Conservation (phyloP, 768 basidiomycete species). For the Stropharia rugosoannulata region DNA sequence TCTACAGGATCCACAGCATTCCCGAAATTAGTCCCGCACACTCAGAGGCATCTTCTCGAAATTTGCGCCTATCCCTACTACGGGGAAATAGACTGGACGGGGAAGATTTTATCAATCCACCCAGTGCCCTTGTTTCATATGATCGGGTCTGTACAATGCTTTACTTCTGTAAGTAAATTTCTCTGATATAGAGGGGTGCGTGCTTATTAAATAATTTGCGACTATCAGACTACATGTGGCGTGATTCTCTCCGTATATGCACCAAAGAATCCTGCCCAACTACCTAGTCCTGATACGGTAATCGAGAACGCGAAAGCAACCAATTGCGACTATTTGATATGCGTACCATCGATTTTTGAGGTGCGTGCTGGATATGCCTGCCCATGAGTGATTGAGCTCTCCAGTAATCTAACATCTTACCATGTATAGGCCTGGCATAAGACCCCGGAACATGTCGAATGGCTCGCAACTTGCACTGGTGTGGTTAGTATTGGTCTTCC, state of each 20-base stretch:
- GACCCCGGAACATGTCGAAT: conserved; percentile 4
- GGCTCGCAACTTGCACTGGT: conserved; percentile 5
- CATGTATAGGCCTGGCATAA: conserved; percentile 4
- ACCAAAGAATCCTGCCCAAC: conserved; percentile 5
- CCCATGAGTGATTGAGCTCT: too few relatives aligned
- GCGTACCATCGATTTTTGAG: conserved; percentile 8
- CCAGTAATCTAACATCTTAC: too few relatives aligned
- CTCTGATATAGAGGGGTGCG: not conserved
- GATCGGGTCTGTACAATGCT: conserved; percentile 1
- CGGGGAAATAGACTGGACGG: conserved; percentile 7
- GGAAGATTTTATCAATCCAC: conserved; percentile 8
- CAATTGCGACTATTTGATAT: not conserved
- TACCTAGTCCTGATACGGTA: conserved; percentile 1
- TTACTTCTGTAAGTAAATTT: conserved; percentile 1
- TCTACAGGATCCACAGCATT: not conserved
- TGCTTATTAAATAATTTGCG: too few relatives aligned
- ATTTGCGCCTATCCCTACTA: not conserved
- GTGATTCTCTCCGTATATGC: conserved; percentile 2
- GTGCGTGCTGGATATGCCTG: not conserved
- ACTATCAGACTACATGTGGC: not conserved
- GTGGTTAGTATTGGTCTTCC: not conserved
- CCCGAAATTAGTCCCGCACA: conserved; percentile 7
- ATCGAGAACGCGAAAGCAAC: conserved; percentile 2
- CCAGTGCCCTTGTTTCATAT: conserved; percentile 9
- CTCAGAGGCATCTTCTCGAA: not conserved